Conservation (phyloP, 345 rosid species). For the Combretum micranthum region DNA sequence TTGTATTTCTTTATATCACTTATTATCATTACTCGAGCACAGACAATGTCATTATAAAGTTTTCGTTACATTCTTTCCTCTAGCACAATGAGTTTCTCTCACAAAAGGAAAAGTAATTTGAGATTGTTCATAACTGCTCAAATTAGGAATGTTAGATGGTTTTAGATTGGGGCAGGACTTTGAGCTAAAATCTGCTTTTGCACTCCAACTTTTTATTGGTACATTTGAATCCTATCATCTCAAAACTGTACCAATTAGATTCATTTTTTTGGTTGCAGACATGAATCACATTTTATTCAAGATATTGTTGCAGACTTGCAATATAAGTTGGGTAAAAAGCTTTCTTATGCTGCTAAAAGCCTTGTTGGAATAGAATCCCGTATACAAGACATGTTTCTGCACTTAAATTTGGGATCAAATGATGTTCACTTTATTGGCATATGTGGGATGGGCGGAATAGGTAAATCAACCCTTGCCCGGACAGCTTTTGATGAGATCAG, state of each 20-base stretch:
- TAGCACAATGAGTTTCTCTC: no score
- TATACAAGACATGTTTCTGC: not conserved
- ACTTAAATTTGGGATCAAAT: not conserved
- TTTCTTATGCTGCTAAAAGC: not conserved
- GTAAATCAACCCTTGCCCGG: constrained; percentile 12
- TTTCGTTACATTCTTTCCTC: no score
- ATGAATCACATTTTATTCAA: not conserved
- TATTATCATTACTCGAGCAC: no score
- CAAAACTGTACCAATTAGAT: not conserved
- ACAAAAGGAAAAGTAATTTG: no score
- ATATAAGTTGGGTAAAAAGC: not conserved
- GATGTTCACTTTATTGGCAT: not conserved
- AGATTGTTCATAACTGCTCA: no score
- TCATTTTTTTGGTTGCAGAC: not conserved
- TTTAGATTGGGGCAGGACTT: no score
- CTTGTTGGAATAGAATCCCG: constrained; percentile 2
- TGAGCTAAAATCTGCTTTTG: no score
- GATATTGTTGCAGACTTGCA: not conserved
- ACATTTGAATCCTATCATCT: not conserved
- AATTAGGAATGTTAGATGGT: no score
- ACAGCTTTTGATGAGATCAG: constrained; percentile 9
- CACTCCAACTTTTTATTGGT: no score
- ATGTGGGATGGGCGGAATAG: not conserved
- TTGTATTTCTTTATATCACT: not conserved
- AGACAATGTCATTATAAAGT: no score